These are phyloP conservation scores for Triglochin maritima DNA, from an alignment of 106 monocot species.

Conservation along the genomic window DNA sequence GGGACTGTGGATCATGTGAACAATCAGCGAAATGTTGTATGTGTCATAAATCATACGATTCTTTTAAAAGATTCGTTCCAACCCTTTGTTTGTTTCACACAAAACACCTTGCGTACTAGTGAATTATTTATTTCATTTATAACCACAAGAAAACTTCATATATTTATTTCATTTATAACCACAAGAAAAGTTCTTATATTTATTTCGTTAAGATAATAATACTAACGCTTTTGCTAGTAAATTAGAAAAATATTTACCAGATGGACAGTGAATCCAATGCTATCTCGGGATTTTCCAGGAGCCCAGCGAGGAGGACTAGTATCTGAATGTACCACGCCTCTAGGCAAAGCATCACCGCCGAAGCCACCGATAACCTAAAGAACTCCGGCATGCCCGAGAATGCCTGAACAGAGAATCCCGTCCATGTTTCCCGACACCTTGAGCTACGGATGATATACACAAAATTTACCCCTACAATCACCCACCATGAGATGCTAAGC, in stretches of 20 bases:
- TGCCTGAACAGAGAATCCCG: slow-evolving; percentile 6
- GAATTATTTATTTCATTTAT: too few relatives aligned
- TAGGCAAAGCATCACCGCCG: slow-evolving; percentile 20
- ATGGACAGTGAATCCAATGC: slow-evolving; percentile 11
- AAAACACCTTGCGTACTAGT: too few relatives aligned
- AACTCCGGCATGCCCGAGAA: slow-evolving; percentile 11
- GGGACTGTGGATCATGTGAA: too few relatives aligned
- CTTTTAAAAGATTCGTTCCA: too few relatives aligned
- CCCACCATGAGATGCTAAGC: slow-evolving; percentile 53
- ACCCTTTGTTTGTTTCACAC: too few relatives aligned
- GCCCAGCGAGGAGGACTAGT: slow-evolving; percentile 14
- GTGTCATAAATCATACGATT: too few relatives aligned
- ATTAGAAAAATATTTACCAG: not conserved
- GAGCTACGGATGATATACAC: slow-evolving; percentile 7
- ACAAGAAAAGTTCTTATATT: too few relatives aligned
- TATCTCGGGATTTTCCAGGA: slow-evolving; percentile 10
- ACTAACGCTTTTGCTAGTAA: too few relatives aligned
- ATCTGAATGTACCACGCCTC: slow-evolving; percentile 17
- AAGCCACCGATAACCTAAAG: slow-evolving; percentile 10
- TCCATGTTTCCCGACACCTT: slow-evolving; percentile 9
- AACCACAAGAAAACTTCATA: too few relatives aligned
- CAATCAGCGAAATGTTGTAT: too few relatives aligned
- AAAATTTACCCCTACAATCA: slow-evolving; percentile 17
- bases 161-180: too few relatives aligned
- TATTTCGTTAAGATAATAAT: too few relatives aligned